Conservation (phyloP, 768 basidiomycete genomes). For the Agaricus subrufescens region DNA sequence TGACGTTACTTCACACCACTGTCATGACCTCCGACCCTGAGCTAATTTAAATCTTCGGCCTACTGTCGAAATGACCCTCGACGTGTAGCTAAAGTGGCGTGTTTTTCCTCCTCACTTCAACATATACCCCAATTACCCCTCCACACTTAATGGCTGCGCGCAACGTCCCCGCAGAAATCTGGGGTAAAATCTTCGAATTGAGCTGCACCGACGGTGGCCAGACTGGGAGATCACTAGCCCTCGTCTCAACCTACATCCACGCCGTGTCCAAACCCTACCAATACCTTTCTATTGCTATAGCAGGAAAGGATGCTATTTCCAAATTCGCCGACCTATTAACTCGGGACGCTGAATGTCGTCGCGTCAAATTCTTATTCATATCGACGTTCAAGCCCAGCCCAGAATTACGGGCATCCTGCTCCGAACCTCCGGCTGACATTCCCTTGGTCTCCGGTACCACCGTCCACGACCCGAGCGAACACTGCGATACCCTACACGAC, state of each 20-base stretch:
- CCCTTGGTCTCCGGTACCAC: background rate
- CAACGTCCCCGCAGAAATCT: slow-evolving; percentile 11
- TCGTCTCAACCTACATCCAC: slow-evolving; percentile 8
- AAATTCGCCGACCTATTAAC: slow-evolving; percentile 7
- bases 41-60: background rate
- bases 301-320: slow-evolving; percentile 2
- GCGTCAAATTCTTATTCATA: slow-evolving; percentile 11
- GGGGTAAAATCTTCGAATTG: slow-evolving; percentile 11
- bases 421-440: background rate
- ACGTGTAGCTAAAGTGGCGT: too few species aligned
- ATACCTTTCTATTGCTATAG: slow-evolving; percentile 6
- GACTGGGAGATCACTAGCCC: slow-evolving; percentile 13
- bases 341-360: background rate
- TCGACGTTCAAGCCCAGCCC: slow-evolving; percentile 4
- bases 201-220: slow-evolving; percentile 11
- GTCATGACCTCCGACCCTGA: background rate
- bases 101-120: background rate
- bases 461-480: background rate
- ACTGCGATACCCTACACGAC: slow-evolving; percentile 3
- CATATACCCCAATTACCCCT: background rate
- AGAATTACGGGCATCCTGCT: background rate
- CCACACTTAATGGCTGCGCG: background rate
- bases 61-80: too few species aligned
- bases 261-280: slow-evolving; percentile 11
- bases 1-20: background rate